Evolutionary conservation across 345 rosid genomes (phyloP), one percentile per base, ranked within the genome.

Genomic region (Citrus mangshanensis): DNA sequence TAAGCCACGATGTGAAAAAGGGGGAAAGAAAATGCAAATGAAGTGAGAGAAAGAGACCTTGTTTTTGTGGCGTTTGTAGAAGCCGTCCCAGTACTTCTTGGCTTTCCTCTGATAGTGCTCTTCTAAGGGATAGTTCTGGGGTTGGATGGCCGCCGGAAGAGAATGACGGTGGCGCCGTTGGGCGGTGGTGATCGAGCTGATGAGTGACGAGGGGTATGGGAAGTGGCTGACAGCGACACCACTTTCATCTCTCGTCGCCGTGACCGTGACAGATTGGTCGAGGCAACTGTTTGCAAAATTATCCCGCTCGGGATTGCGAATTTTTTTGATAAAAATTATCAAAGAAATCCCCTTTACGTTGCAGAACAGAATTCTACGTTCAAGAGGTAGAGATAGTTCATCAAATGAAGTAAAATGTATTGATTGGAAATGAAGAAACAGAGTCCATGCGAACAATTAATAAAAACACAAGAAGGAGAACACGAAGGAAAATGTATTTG

Each of bases 61-160:
- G 86, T 84, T 86, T 74, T 84, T 68, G 72, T 88, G 90, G 63
- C 85, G 88, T 78, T 82, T 88, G 79, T 90, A 90, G 86, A 90
- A 90, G 32, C 76, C 67, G 71, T 90, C 87, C 91, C 90, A 87
- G 79, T 88, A 88, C 86, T 81, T 89, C 73, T 25, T 38, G 76
- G 90, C 88, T 30, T 85, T 85, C 66, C 58, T 82, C 68, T 83
- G 88, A 77, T 85, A 83, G 73, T 64, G 74, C 42, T 74, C 79
- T 32, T 74, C 79, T 25, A 49, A 77, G 55, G 55, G 46, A 1
- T 10, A 4, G 18, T 42, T 42, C 49, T 42, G 49, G 49, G 54
- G 13, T 40, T 40, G 13, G 46, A 40, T 9, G 46, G 13, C 46
- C 46, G 46, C 46, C 46, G 1, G 64, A 10, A 10, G 56, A 16